Percentiles rank a stretch among this genome's conserved stretches.
Evolutionary conservation across 345 rosid species (phyloP).

Genomic region (Viola odorata): DNA sequence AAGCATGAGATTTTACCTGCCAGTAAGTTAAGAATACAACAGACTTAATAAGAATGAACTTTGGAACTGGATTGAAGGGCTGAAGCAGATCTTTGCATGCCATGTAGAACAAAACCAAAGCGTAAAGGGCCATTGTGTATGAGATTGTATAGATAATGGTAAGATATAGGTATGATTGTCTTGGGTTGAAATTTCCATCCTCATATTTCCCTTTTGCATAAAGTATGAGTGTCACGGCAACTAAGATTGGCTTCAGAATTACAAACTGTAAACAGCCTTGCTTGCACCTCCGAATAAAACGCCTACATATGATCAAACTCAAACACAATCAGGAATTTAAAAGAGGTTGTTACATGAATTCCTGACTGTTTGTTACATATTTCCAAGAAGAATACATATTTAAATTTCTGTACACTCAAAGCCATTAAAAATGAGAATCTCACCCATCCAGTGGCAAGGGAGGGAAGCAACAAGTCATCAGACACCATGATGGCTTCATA

Average conservation of each 20-base stretch:
- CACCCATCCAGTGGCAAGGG: conserved; percentile 87
- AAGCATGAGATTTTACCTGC: conserved; percentile 55
- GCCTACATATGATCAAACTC: conserved; percentile 41
- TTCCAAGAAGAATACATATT: neutral
- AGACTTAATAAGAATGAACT: conserved; percentile 88
- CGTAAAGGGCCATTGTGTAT: conserved; percentile 84
- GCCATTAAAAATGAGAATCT: conserved; percentile 21
- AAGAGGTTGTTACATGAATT: neutral
- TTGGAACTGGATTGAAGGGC: conserved; percentile 99
- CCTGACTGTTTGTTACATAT: neutral
- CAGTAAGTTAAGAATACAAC: conserved; percentile 96
- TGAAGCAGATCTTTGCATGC: conserved; percentile 97
- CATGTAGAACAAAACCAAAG: conserved; percentile 76
- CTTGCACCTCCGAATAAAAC: conserved; percentile 94
- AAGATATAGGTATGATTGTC: conserved; percentile 80
- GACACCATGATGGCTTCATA: conserved; percentile 69
- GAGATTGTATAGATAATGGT: conserved; percentile 90
- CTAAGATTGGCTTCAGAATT: conserved; percentile 88
- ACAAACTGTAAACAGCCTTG: conserved; percentile 99
- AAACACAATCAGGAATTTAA: conserved; percentile 1
- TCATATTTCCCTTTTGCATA: conserved; percentile 92
- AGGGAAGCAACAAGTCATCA: conserved; percentile 93
- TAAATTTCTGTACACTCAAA: neutral
- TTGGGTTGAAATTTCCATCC: conserved; percentile 94
- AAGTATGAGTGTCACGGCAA: conserved; percentile 76